phyloP scores from a whole-genome alignment of 2,329 filamentous ascomycete species.

The Pseudogymnoascus sp. region DNA sequence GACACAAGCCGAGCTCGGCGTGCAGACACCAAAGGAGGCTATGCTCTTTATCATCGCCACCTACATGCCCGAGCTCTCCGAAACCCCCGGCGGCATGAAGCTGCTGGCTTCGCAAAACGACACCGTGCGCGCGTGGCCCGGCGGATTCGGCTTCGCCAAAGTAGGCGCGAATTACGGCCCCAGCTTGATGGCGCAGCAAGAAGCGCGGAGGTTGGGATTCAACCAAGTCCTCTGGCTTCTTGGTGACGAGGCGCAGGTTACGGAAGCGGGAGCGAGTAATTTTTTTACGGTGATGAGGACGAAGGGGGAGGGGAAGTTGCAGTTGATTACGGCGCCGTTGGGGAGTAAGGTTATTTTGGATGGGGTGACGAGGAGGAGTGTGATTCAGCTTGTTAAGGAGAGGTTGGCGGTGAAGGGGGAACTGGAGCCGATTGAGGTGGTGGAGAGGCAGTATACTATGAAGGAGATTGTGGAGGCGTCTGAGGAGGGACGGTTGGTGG shows the following conservation, averaged over 20 bases:
- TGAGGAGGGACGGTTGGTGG: slow-evolving; percentile 66
- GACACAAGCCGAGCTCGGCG: slow-evolving; percentile 69
- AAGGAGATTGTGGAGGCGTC: slow-evolving; percentile 64
- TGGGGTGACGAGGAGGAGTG: slow-evolving; percentile 76
- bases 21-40: slow-evolving; percentile 72
- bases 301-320: slow-evolving; percentile 46
- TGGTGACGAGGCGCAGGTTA: slow-evolving; percentile 66
- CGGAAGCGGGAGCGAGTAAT: slow-evolving; percentile 85
- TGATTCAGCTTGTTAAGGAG: slow-evolving; percentile 62
- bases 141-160: slow-evolving; percentile 87
- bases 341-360: slow-evolving; percentile 78
- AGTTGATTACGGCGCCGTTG: slow-evolving; percentile 77
- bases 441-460: slow-evolving; percentile 79
- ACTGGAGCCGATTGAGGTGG: slow-evolving; percentile 53
- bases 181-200: slow-evolving; percentile 65
- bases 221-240: slow-evolving; percentile 95
- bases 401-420: slow-evolving; percentile 39
- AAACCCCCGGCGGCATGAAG: slow-evolving; percentile 50
- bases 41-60: slow-evolving; percentile 74
- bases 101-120: slow-evolving; percentile 73
- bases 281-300: slow-evolving; percentile 79
- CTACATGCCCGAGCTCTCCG: slow-evolving; percentile 47
- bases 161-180: slow-evolving; percentile 92
- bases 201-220: slow-evolving; percentile 65
- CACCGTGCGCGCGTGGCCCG: slow-evolving; percentile 84